Evolutionary conservation across 768 basidiomycete genomes (phyloP), one percentile per base, ranked within the genome.

Genomic region (Exsudoporus frostii): DNA sequence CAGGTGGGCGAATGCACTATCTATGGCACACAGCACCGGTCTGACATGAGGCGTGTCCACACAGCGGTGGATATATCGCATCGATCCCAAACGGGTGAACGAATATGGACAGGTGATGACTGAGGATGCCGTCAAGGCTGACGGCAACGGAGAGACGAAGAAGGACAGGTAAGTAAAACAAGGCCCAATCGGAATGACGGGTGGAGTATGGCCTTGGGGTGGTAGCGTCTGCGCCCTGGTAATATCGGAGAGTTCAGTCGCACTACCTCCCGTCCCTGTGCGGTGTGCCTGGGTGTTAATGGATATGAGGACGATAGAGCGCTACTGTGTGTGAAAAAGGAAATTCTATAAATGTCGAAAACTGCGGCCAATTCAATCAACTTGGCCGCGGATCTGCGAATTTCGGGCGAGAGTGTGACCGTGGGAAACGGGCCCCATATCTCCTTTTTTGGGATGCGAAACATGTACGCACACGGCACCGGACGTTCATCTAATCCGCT

Each of bases 41-140:
- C 44, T 64, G 36, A 69, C 44, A 43, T 24, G 37, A 24, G 46
- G 54, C 48, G 70, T 47, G 52, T 17, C 33, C 25, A 25, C 37
- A 29, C 70, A 95, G 89, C 88, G 93, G 51, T 99, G 90, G 90
- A 98, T 98, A 71, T 99, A 99, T 78, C 86, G 92, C 38, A 80
- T 98, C 66, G 97, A 99, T 74, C 89, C 86, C 62, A 90, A 89
- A 61, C 88, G 97, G 61, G 82, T 92, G 61, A 99, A 99, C 73
- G 96, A 98, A 76, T 98, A 92, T 69, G 95, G 95, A 40, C 91
- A 96, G 72, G 88, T 92, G 59, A 70, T 88, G 73, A 73, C 66
- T 32, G 71, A 73, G 41, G 84, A 82, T 65, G 72, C 62, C 48
- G 69, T 68, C 52, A 71, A 53, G 33, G 73, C 65, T 54, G 74